These are phyloP conservation scores for Tylopilus subfusipes DNA, from an alignment of 768 basidiomycete species.

Conservation along the genomic window DNA sequence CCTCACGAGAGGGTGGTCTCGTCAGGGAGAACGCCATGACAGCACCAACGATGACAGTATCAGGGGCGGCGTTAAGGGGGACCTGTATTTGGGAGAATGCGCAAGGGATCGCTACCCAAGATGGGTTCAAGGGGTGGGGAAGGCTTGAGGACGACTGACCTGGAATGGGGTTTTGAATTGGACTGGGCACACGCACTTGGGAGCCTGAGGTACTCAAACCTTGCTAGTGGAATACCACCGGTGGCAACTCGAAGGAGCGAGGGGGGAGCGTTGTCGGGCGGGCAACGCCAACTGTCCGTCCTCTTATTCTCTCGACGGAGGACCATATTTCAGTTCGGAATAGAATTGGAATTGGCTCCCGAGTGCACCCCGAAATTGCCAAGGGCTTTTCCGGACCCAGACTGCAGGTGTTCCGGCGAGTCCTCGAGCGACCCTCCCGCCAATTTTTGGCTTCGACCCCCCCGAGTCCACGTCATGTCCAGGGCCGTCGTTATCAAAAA, in stretches of 20 bases:
- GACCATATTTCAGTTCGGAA: slow-evolving; percentile 12
- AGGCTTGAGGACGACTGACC: neutral
- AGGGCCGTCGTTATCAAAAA: neutral
- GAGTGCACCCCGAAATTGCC: slow-evolving; percentile 8
- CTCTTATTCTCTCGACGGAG: slow-evolving; percentile 14
- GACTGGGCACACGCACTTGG: neutral
- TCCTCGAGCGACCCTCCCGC: neutral
- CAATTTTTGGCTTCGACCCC: neutral
- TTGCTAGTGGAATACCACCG: neutral
- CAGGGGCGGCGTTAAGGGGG: slow-evolving; percentile 2
- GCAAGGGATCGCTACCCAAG: neutral
- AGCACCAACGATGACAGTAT: slow-evolving; percentile 10
- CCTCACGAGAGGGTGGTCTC: slow-evolving; percentile 30
- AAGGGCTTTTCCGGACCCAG: neutral
- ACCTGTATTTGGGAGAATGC: slow-evolving; percentile 3
- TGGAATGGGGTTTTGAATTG: slow-evolving; percentile 8
- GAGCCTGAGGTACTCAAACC: neutral
- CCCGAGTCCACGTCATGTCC: neutral
- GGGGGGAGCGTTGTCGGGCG: neutral
- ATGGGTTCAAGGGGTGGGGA: neutral
- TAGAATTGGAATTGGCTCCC: slow-evolving; percentile 9
- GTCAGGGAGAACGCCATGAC: slow-evolving; percentile 35
- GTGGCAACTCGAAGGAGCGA: neutral
- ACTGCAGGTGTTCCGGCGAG: neutral
- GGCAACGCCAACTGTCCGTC: neutral